Evolutionary conservation across 371 early-diverging fungal genomes (phyloP).

Genomic region (Coelomomyces lativittatus): DNA sequence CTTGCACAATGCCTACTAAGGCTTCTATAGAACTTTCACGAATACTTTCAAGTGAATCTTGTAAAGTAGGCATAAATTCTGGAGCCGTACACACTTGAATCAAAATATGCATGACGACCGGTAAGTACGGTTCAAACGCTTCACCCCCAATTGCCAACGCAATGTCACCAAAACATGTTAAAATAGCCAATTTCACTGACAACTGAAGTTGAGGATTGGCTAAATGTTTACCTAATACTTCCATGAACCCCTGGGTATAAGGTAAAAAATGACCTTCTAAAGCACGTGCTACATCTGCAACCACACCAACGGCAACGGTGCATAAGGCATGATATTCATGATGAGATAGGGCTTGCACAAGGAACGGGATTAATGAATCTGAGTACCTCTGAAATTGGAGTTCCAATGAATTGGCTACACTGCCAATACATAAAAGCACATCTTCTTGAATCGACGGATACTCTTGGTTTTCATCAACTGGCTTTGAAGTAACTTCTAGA

Average conservation of each 20-base stretch:
- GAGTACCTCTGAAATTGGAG: conserved; percentile 65
- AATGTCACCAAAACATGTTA: conserved; percentile 93
- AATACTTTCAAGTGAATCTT: conserved; percentile 63
- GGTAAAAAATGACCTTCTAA: conserved; percentile 42
- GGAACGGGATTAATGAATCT: conserved; percentile 61
- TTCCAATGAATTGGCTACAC: conserved; percentile 54
- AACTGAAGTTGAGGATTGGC: conserved; percentile 55
- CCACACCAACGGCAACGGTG: conserved; percentile 73
- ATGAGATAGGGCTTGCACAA: conserved; percentile 63
- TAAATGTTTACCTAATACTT: conserved; percentile 53
- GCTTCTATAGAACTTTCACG: conserved; percentile 81
- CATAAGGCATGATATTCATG: conserved; percentile 75
- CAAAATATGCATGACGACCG: conserved; percentile 64
- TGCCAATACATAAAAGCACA: conserved; percentile 70
- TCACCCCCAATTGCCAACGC: conserved; percentile 72
- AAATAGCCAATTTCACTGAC: conserved; percentile 73
- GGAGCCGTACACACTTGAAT: conserved; percentile 21
- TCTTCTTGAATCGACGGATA: conserved; percentile 79
- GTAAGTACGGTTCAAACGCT: conserved; percentile 62
- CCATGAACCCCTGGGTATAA: conserved; percentile 70
- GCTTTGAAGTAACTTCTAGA: conserved; percentile 5
- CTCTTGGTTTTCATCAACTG: conserved; percentile 51
- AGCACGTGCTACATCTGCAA: conserved; percentile 86
- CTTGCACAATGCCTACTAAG: conserved; percentile 84
- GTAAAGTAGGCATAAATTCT: conserved; percentile 48